phyloP scores from a whole-genome alignment of 345 rosid species.

The Syzygium aqueum region DNA sequence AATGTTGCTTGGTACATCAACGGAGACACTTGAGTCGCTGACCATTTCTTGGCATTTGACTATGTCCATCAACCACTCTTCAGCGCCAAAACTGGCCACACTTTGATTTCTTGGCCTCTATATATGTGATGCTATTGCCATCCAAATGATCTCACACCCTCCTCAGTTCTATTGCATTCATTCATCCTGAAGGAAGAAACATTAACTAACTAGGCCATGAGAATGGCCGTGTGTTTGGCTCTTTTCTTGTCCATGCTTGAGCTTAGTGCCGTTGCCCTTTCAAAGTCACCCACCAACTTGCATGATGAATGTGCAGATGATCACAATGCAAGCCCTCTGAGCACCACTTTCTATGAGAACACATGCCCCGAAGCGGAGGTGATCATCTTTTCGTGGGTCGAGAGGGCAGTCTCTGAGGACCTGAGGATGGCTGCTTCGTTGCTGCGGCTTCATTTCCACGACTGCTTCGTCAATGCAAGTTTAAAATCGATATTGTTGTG shows the following conservation, averaged over 20 bases:
- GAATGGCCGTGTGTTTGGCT: neutral
- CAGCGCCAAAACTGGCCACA: neutral
- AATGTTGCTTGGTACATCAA: neutral
- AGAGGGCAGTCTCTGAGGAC: conserved; percentile 46
- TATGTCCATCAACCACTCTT: neutral
- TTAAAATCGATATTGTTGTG: neutral
- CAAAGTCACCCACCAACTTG: conserved; percentile 10
- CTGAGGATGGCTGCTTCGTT: conserved; percentile 73
- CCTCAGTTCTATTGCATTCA: neutral
- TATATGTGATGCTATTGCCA: neutral
- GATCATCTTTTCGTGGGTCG: conserved; percentile 48
- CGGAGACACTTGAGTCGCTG: neutral
- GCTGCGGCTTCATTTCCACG: conserved; percentile 76
- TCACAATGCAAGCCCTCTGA: conserved; percentile 30
- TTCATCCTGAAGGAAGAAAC: neutral
- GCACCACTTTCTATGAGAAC: conserved; percentile 30
- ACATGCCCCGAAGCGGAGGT: conserved; percentile 71
- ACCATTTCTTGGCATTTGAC: neutral
- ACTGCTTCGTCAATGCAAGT: conserved; percentile 76
- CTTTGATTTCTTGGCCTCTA: neutral
- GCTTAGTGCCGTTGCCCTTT: conserved; percentile 8
- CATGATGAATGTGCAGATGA: conserved; percentile 37
- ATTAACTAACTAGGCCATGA: neutral
- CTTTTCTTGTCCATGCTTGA: neutral
- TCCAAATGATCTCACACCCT: neutral